Evolutionary conservation across 1,139 yeast species (phyloP), one percentile per base, ranked within the genome.

Genomic region (Suhomyces choctaworum): DNA sequence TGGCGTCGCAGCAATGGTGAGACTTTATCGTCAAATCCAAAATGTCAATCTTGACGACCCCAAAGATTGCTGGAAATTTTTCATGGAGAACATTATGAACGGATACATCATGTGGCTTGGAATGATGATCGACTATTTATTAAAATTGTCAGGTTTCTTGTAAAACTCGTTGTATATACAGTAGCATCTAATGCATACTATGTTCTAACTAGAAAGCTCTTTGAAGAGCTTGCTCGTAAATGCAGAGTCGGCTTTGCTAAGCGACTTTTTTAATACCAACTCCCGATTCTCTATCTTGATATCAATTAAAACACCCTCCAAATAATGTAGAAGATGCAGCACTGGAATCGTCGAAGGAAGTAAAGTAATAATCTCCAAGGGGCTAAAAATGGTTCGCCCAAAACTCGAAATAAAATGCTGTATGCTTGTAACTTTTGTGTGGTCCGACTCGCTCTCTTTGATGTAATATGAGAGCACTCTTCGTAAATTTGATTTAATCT

Each of bases 101-200:
- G 98, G 97, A 2, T 76, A 83, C 50, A 75, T 78, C 34, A 71
- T 92, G 45, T 82, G 89, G 71, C 65, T 73, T 21, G 97, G 97
- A 7, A 77, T 89, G 50, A 54, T 84, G 27, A 52, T 81, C 31
- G 97, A 92, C 58, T 92, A 89, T 58, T 41, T 81, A 25, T 56
- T 78, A 49, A 66, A 68, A 44, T 40, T 80, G 15, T 49, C 62
- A 25, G 80, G 82, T 2, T 55, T 58, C 37, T 52, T 70, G 36
- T 73, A 57, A 45, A 29, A 26, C 12, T 4, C 21, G 25, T 25
- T 25, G 26, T 16, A 11, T 22, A 23, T 12, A 5, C n/a, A 23
- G 16, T 22, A 17, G 12, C 5, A 3, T n/a, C 12, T 9, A 29
- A 16, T 23, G 11, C 20, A 22, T 22, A 14, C n/a, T n/a, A n/a